phyloP scores from a whole-genome alignment of 2,329 filamentous ascomycete genomes.

The Arthrobotrys musiformis region DNA sequence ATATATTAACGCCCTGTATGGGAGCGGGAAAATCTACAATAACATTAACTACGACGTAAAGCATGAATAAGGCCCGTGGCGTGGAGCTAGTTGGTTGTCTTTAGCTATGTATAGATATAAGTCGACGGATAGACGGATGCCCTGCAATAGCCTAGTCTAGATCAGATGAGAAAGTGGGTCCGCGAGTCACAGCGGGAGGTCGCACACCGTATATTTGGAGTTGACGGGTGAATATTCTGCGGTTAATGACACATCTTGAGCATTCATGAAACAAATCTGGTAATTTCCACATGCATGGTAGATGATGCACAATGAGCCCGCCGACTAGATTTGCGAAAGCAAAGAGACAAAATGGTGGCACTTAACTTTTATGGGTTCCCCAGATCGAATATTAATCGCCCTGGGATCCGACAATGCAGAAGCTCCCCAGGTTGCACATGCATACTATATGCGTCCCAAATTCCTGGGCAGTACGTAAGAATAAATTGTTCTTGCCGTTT shows the following conservation, averaged over 20 bases:
- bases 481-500: neutral
- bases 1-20: neutral
- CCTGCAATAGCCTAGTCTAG: no score
- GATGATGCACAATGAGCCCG: neutral
- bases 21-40: neutral
- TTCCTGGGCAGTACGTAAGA: slow-evolving; percentile 4
- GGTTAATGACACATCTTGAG: slow-evolving; percentile 33
- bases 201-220: neutral
- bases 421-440: neutral
- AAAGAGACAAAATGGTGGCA: neutral
- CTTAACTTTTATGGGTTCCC: neutral
- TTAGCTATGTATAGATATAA: no score
- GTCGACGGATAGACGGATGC: no score
- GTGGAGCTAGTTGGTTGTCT: neutral
- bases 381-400: neutral
- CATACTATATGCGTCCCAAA: neutral
- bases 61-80: neutral
- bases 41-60: neutral
- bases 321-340: neutral
- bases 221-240: neutral
- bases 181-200: neutral
- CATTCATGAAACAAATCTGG: neutral
- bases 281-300: slow-evolving; percentile 21
- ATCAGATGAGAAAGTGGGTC: neutral
- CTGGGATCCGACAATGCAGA: neutral